These are phyloP conservation scores for Yamadazyma kitorensis DNA, from an alignment of 805 yeast species.

Conservation along the genomic window DNA sequence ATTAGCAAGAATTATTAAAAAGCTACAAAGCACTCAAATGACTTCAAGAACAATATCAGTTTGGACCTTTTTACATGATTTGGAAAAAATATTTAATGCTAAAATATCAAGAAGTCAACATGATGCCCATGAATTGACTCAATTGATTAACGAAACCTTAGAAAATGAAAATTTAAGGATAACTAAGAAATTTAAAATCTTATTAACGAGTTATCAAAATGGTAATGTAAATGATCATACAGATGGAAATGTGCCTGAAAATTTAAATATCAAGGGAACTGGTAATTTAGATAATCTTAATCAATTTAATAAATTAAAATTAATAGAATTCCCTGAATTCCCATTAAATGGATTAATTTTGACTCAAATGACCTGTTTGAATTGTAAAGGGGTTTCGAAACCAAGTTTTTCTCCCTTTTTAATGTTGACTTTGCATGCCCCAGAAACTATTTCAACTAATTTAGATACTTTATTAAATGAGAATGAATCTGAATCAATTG, in stretches of 20 bases:
- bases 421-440: constrained; percentile 74
- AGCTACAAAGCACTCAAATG: constrained; percentile 62
- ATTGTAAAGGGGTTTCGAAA: constrained; percentile 61
- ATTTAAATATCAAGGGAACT: neutral
- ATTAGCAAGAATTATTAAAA: constrained; percentile 47
- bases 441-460: constrained; percentile 47
- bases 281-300: constrained; percentile 8
- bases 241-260: neutral
- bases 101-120: constrained; percentile 77
- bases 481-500: constrained; percentile 64
- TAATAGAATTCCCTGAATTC: constrained; percentile 50
- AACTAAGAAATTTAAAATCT: constrained; percentile 27
- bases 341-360: constrained; percentile 71
- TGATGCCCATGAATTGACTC: constrained; percentile 93
- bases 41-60: constrained; percentile 59
- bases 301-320: constrained; percentile 14
- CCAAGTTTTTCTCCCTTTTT: constrained; percentile 59
- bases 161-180: constrained; percentile 58
- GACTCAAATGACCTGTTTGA: constrained; percentile 67
- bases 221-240: too few species aligned
- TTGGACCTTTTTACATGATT: constrained; percentile 71
- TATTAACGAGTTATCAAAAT: constrained; percentile 11
- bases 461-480: constrained; percentile 55
- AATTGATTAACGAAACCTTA: constrained; percentile 73
- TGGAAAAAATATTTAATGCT: constrained; percentile 72